A percentile compares a stretch with the other conserved stretches of the same genome.
phyloP scores from a whole-genome alignment of 352 stramenopile genomes.

The Thraustotheca clavata region DNA sequence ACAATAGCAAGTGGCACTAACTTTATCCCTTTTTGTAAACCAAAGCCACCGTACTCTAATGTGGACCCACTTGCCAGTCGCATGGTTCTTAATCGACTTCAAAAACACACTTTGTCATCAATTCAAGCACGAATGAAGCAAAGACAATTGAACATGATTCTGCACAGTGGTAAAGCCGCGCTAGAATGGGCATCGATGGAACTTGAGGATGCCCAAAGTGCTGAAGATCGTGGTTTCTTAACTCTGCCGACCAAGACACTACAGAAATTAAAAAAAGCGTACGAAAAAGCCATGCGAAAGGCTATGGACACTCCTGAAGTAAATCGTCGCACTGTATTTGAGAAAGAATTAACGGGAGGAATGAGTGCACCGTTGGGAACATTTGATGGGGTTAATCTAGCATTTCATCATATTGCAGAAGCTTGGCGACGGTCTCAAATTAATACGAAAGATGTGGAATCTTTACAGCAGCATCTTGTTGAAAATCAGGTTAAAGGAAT shows the following conservation, averaged over 20 bases:
- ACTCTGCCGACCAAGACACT: neutral
- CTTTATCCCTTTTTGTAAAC: neutral
- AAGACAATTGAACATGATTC: neutral
- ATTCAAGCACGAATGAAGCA: neutral
- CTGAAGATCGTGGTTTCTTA: neutral
- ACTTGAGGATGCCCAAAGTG: neutral
- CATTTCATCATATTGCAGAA: too few species aligned
- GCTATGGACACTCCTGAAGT: neutral
- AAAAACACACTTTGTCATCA: constrained; percentile 13
- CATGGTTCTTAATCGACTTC: neutral
- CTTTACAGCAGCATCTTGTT: too few species aligned
- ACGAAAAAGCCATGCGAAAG: neutral
- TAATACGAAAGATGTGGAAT: too few species aligned
- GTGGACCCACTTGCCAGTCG: neutral
- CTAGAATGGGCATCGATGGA: constrained; percentile 1
- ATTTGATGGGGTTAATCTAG: too few species aligned
- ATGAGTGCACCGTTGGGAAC: too few species aligned
- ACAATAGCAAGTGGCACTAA: too few species aligned
- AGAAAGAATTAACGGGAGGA: too few species aligned
- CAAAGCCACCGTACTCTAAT: neutral
- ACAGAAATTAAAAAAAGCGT: constrained; percentile 2
- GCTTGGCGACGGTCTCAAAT: too few species aligned
- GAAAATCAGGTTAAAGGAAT: too few species aligned
- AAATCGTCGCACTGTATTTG: neutral
- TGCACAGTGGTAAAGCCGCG: constrained; percentile 7